A percentile compares a stretch with the other conserved stretches of the same genome.
phyloP scores from a whole-genome alignment of 2,329 filamentous ascomycete genomes.

The Phoma herbarum region DNA sequence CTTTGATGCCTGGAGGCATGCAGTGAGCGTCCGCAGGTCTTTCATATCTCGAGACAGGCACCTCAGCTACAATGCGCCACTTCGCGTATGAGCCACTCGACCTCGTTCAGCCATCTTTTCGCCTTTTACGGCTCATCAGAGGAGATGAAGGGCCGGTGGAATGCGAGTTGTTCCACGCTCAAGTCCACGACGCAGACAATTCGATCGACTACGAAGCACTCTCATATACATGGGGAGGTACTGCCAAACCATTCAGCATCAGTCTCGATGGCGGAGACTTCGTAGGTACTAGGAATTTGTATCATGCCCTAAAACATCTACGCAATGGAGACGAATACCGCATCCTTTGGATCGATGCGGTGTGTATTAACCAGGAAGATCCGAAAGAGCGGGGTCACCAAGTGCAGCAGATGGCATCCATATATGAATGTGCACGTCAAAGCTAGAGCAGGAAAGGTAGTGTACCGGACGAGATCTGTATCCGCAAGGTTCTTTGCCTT shows the following conservation, averaged over 20 bases:
- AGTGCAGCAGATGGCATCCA: conserved; percentile 36
- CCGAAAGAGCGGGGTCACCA: conserved; percentile 34
- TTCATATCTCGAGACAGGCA: neutral
- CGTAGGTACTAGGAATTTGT: conserved; percentile 25
- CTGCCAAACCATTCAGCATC: conserved; percentile 4
- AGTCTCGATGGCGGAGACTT: conserved; percentile 13
- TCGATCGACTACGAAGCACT: conserved; percentile 28
- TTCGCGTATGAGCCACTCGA: conserved; percentile 6
- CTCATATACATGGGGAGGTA: conserved; percentile 33
- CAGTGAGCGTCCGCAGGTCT: neutral
- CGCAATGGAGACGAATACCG: conserved; percentile 20
- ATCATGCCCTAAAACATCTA: conserved; percentile 22
- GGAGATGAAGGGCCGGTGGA: neutral
- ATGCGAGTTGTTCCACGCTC: conserved; percentile 9
- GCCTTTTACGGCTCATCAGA: conserved; percentile 1
- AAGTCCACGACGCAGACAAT: neutral
- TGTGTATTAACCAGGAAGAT: conserved; percentile 41
- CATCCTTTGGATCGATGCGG: conserved; percentile 40
- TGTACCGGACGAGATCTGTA: conserved; percentile 23
- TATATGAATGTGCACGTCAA: conserved; percentile 36
- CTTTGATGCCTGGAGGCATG: neutral
- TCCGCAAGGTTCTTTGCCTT: conserved; percentile 24
- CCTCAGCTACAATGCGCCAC: neutral
- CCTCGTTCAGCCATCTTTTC: neutral
- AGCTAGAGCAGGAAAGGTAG: conserved; percentile 23